Base-by-base conservation (phyloP, 352 stramenopile species). In the Elongisporangium prolatum region DNA sequence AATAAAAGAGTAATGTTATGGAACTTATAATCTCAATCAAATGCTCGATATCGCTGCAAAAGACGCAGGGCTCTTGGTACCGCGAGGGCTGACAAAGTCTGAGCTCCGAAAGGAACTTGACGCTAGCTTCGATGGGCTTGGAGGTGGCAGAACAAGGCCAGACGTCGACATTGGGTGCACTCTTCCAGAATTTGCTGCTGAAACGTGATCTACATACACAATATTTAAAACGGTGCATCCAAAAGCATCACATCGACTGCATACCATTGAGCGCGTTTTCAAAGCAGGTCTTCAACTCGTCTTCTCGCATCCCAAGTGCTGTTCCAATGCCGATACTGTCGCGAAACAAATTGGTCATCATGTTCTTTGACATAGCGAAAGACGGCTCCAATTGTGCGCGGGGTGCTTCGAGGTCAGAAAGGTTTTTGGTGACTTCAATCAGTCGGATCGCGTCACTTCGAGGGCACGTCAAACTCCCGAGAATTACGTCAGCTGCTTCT, bases 391-490 rank as follows among this genome's bases (percentile, higher is more conserved):
- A 47, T 57, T 14, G 21, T 24, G 7, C 21, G 28, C 17, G 48
- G 25, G 14, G 28, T 10, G 17, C 17, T 37, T 18, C 38, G 11
- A 22, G 11, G 5, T n/a, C n/a, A 11, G 62, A 47, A n/a, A 59
- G 21, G 60, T 75, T 79, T 62, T 85, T 85, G 38, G 63, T 63
- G 10, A 69, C 58, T 52, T 85, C 70, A 48, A 85, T 75, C 4
- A 85, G 54, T 0, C 75, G 75, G 40, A 85, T 77, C 1, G 75
- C 70, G 16, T 84, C 72, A 24, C 74, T 80, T 1, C 72, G 68
- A 16, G 75, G 72, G 40, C 66, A 80, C 11, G 68, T 78, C 10
- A 60, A 40, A 24, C 72, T 79, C 16, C 58, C 62, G 5, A 85
- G 64, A 9, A 81, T 56, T 1, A 79, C 64, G 20, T 85, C 72